phyloP scores from a whole-genome alignment of 2,329 filamentous ascomycete genomes.

The Curvularia lunata region DNA sequence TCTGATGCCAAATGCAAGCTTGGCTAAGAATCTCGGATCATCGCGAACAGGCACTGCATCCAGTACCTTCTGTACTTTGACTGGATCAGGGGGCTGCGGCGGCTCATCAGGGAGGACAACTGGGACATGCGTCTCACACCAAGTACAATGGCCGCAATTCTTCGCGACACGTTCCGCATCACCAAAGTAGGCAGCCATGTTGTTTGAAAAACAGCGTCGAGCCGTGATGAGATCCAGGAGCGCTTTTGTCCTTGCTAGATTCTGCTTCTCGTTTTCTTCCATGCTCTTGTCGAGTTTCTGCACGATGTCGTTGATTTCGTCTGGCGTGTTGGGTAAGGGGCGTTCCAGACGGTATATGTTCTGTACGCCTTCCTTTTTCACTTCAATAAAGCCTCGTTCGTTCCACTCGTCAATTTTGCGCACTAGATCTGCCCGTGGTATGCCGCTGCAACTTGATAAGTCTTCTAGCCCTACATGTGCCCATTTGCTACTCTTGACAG shows the following conservation, averaged over 20 bases:
- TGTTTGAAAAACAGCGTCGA: constrained; percentile 58
- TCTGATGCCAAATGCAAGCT: constrained; percentile 66
- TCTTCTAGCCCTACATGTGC: constrained; percentile 59
- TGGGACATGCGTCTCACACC: constrained; percentile 46
- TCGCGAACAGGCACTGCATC: constrained; percentile 56
- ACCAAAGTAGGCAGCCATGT: constrained; percentile 64
- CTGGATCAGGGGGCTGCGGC: constrained; percentile 49
- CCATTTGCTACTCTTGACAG: constrained; percentile 53
- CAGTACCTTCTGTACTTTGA: constrained; percentile 55
- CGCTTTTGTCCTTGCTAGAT: constrained; percentile 58
- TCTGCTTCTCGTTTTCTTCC: constrained; percentile 60
- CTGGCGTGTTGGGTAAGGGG: constrained; percentile 52
- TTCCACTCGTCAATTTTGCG: constrained; percentile 62
- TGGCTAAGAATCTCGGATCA: constrained; percentile 65
- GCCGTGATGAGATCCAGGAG: constrained; percentile 63
- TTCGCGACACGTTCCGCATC: constrained; percentile 54
- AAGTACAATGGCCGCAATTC: constrained; percentile 64
- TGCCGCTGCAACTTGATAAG: constrained; percentile 37
- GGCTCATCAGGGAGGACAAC: constrained; percentile 50
- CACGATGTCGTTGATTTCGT: constrained; percentile 55
- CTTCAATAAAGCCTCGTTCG: constrained; percentile 57
- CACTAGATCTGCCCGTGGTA: constrained; percentile 59
- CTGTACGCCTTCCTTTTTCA: constrained; percentile 60
- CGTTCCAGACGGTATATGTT: constrained; percentile 62
- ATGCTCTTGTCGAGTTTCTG: constrained; percentile 60